Base-by-base conservation (phyloP, 2,329 filamentous ascomycete species). In the Gnomoniopsis sp. region DNA sequence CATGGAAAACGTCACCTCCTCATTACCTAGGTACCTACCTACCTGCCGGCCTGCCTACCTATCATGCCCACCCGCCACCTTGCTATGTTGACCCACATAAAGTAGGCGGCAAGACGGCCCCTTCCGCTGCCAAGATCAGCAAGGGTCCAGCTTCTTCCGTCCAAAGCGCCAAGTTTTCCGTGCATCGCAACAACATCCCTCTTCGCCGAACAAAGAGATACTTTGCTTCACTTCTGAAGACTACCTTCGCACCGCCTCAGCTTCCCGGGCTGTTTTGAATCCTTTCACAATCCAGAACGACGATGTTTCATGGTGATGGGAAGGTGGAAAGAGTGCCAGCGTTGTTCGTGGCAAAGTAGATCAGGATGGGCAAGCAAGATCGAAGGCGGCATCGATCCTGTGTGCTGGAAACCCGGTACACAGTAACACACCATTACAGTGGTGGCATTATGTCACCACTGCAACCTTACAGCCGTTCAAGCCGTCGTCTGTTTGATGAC, bases 371-470 rank as follows among this genome's bases (percentile, higher is more conserved):
- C 33, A 41, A 3, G 49, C 22, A 17, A 44, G 26, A 30, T 30
- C 26, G 26, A 30, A 4, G 26, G 26, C 26, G 26, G 26, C 26
- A 30, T 22, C 14, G 36, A 52, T 33, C 34, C 26, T 52, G 34
- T 15, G 26, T 30, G 26, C 26, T 30, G 26, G 26, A 52, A 52
- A 41, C 22, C 33, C 43, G 50, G 50, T 41, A 11, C 10, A 15
- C 38, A 22, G 30, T 30, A 10, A 3, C 4, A 14, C 17, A 52
- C 38, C n/a, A 52, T 43, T 8, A 30, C 26, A 30, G 34, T n/a
- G 43, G 41, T 21, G 23, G 26, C 26, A 53, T 57, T 51, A 46
- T 50, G 54, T 57, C 54, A 57, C 48, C 14, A 15, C 26, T 57
- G 54, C 38, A 51, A 51, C 48, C 54, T 47, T 26, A 23, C 46